Base-by-base conservation (phyloP, 2,329 filamentous ascomycete genomes). In the Bipolaris sorokiniana region DNA sequence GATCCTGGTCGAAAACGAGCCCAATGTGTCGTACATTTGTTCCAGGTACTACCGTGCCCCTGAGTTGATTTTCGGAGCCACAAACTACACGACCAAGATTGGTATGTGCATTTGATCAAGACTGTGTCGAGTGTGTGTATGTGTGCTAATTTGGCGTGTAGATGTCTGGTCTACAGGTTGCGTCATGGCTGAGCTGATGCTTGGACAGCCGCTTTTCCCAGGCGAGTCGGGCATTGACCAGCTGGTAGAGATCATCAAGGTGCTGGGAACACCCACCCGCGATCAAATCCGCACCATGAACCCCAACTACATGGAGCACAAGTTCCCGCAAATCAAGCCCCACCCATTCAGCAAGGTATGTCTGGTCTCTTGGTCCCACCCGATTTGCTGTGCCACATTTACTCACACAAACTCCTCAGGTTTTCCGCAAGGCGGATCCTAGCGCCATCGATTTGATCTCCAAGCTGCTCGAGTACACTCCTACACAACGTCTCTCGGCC, bases 261-360 rank as follows among this genome's bases (percentile, higher is more conserved):
- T 99, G 51, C 83, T 99, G 59, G 95, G 95, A 58, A 99, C 95
- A 16, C 95, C 95, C 16, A 98, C 95, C 34, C 87, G 95, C 64
- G 95, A 99, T 78, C 95, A 99, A 79, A 99, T 99, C 73, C 91
- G 95, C 68, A 99, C 95, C 65, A 99, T 99, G 95, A 99, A 99
- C 80, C 95, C 95, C 58, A 99, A 99, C 80, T 99, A 99, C 80
- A 99, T 99, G 95, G 95, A 99, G 82, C 95, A 99, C 83, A 98
- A 98, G 82, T 99, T 99, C 80, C 95, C 95, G 46, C 95, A 99
- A 79, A 99, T 99, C 83, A 99, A 99, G 83, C 95, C 95, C 56
- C 95, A 99, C 75, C 95, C 95, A 26, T 99, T 99, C 84, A 96
- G 90, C 82, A 98, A 98, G 86, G 86, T 88, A 72, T 68, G 65